Percentiles rank a stretch among this genome's conserved stretches.
Evolutionary conservation across 2,329 filamentous ascomycete species (phyloP).

Genomic region (Scedosporium boydii): DNA sequence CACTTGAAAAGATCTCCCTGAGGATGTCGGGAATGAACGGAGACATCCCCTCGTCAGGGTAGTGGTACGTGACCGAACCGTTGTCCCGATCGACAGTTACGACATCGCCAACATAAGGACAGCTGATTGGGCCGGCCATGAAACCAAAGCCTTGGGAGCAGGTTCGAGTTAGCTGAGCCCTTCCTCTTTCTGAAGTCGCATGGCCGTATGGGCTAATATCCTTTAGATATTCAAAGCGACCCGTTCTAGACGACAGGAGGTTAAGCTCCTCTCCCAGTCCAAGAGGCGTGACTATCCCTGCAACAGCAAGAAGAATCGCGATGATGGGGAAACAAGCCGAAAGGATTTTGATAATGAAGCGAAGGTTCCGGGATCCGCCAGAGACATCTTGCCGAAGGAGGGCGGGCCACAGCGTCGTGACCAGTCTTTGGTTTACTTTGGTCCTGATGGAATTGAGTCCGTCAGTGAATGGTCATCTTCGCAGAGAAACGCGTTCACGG

Average conservation of each 20-base stretch:
- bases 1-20: slow-evolving; percentile 27
- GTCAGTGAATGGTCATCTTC: background rate
- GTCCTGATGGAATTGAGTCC: slow-evolving; percentile 8
- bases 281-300: slow-evolving; percentile 35
- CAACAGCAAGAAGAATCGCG: slow-evolving; percentile 23
- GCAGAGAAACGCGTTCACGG: background rate
- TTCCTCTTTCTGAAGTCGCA: slow-evolving; percentile 26
- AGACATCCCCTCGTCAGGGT: slow-evolving; percentile 9
- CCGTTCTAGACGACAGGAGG: background rate
- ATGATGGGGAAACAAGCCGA: slow-evolving; percentile 15
- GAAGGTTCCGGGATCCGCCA: slow-evolving; percentile 14
- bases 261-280: slow-evolving; percentile 29
- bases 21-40: slow-evolving; percentile 21
- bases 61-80: slow-evolving; percentile 11
- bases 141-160: background rate
- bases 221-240: slow-evolving; percentile 24
- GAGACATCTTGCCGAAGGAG: slow-evolving; percentile 28
- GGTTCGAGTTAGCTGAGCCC: slow-evolving; percentile 13
- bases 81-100: slow-evolving; percentile 14
- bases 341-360: slow-evolving; percentile 11
- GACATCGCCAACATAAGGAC: slow-evolving; percentile 13
- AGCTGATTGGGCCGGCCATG: slow-evolving; percentile 16
- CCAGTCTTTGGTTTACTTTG: slow-evolving; percentile 17
- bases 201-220: slow-evolving; percentile 26
- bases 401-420: slow-evolving; percentile 30